Conservation (phyloP, 1,139 yeast species). For the Protomyces macrosporus region DNA sequence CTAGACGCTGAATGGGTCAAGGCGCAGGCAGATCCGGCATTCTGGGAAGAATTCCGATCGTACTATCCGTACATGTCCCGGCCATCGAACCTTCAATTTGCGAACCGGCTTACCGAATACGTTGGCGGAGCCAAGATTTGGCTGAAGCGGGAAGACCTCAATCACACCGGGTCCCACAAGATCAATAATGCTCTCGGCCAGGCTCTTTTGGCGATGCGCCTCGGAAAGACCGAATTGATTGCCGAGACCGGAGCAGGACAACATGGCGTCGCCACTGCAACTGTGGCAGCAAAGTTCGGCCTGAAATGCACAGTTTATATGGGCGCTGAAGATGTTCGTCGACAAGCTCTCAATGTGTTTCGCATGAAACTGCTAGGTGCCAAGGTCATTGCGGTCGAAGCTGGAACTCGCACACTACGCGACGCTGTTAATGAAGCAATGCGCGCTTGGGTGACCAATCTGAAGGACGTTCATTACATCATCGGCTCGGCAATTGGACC, state of each 20-base stretch:
- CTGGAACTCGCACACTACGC: slow-evolving; percentile 92
- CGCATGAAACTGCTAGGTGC: slow-evolving; percentile 97
- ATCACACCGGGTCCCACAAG: slow-evolving; percentile 97
- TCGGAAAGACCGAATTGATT: slow-evolving; percentile 83
- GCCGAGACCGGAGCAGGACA: slow-evolving; percentile 99
- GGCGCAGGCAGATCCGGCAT: slow-evolving; percentile 79
- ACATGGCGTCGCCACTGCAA: slow-evolving; percentile 99
- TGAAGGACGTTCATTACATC: slow-evolving; percentile 81
- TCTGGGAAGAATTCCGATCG: slow-evolving; percentile 87
- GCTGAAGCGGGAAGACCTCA: slow-evolving; percentile 96
- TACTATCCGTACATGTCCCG: slow-evolving; percentile 90
- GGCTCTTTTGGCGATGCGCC: slow-evolving; percentile 80
- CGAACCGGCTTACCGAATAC: slow-evolving; percentile 79
- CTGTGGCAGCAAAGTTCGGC: slow-evolving; percentile 98
- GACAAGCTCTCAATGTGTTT: slow-evolving; percentile 96
- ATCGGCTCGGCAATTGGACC: slow-evolving; percentile 99
- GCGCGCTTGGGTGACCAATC: slow-evolving; percentile 88
- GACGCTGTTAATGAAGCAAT: slow-evolving; percentile 98
- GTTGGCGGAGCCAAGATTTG: slow-evolving; percentile 97
- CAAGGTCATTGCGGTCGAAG: slow-evolving; percentile 82
- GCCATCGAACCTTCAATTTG: slow-evolving; percentile 87
- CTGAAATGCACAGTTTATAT: slow-evolving; percentile 90
- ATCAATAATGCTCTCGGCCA: slow-evolving; percentile 96
- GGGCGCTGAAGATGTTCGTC: slow-evolving; percentile 99
- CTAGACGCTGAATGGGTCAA: slow-evolving; percentile 80